Base-by-base conservation (phyloP, 192 early-diverging fungal species). In the Piromyces sp. region DNA sequence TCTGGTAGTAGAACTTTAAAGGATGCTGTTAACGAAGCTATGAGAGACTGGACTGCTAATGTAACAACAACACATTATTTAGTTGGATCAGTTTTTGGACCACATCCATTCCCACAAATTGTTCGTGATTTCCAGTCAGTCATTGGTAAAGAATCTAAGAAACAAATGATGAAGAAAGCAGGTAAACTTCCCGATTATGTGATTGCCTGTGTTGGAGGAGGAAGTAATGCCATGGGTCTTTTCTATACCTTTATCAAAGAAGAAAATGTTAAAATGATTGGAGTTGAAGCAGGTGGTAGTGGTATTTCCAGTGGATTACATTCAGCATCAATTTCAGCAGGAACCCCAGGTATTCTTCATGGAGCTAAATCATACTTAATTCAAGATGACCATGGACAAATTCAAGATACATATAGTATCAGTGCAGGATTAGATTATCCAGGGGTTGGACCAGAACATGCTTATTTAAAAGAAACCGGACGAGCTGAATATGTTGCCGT, bases 21-120 rank as follows among this genome's bases (percentile, higher is more conserved):
- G 87, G 97, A 99, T 88, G 97, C 97, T 58, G 93, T 98, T 84
- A 99, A 99, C 85, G 97, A 97, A 86, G 97, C 97, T 30, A 95
- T 98, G 95, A 91, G 97, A 83, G 96, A 99, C 87, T 97, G 96
- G 96, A 96, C 97, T 80, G 94, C 97, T 80, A 99, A 98, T 86
- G 95, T 96, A 58, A 81, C 86, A 13, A 95, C 89, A 82, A 99
- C 97, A 0, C 96, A 99, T 86, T 98, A 99, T 86, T 86, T 99
- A 80, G 94, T 99, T 79, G 96, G 97, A 80, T 97, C 96, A 7
- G 96, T 96, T 26, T 96, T 97, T 81, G 97, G 97, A 78, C 95
- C 95, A 68, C 96, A 98, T 86, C 97, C 96, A 13, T 99, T 99
- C 93, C 97, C 96, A 22, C 93, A 90, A 30, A 94, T 99, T 86